phyloP scores from a whole-genome alignment of 2,329 filamentous ascomycete genomes.

The Diaporthe eres region DNA sequence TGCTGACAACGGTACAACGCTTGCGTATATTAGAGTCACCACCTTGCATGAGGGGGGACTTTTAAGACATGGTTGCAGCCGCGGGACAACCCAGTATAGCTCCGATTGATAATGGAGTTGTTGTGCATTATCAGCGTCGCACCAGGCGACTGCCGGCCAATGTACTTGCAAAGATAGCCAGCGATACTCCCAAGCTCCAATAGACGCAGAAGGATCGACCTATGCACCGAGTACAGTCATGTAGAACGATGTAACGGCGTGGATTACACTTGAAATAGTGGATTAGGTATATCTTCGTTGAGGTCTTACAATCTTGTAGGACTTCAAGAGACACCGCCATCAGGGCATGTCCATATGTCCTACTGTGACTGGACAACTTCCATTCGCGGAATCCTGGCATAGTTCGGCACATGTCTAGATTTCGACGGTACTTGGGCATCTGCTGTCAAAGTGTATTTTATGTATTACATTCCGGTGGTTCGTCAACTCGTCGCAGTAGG shows the following conservation, averaged over 20 bases:
- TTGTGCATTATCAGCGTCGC: slow-evolving; percentile 6
- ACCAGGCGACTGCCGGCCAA: neutral
- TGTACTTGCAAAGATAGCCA: neutral
- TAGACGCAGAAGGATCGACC: neutral
- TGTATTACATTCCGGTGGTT: no score
- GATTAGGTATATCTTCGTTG: no score
- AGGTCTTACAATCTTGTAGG: no score
- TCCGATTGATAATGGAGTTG: neutral
- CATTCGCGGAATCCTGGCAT: no score
- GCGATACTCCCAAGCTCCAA: neutral
- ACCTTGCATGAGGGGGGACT: neutral
- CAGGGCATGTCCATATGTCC: no score
- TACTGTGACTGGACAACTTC: no score
- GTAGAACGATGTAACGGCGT: slow-evolving; percentile 5
- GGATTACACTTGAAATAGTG: neutral
- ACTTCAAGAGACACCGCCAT: no score
- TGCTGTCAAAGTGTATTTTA: no score
- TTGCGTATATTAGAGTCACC: neutral
- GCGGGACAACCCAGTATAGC: neutral
- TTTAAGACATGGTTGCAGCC: slow-evolving; percentile 19
- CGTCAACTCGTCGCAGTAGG: no score
- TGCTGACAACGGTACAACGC: neutral
- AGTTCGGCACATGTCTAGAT: no score
- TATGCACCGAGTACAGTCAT: neutral
- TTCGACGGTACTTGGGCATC: no score